phyloP scores from a whole-genome alignment of 345 rosid species.

The Salix udensis region DNA sequence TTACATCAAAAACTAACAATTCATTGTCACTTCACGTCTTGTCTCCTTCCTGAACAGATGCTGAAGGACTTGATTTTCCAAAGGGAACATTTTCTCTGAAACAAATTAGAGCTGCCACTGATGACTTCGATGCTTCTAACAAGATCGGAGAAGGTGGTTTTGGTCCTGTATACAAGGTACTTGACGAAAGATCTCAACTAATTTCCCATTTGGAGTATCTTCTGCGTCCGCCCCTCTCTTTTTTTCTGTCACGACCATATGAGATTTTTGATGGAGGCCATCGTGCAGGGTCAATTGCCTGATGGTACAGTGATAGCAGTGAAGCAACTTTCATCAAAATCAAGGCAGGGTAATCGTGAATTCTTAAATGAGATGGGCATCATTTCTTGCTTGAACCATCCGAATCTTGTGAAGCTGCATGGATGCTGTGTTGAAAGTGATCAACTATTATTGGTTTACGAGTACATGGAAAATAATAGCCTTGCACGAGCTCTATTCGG shows the following conservation, averaged over 20 bases:
- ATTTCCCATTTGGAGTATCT: background rate
- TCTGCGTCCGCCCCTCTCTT: too few species aligned
- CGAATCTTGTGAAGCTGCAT: slow-evolving; percentile 52
- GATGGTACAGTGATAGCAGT: slow-evolving; percentile 58
- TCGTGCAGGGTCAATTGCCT: slow-evolving; percentile 39
- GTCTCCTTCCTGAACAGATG: slow-evolving; percentile 24
- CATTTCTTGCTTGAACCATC: slow-evolving; percentile 59
- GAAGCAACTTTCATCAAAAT: slow-evolving; percentile 48
- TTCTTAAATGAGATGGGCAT: slow-evolving; percentile 56
- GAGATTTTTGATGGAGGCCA: background rate
- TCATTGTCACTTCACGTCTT: background rate
- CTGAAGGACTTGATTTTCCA: slow-evolving; percentile 38
- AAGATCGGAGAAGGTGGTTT: slow-evolving; percentile 76
- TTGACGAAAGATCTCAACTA: background rate
- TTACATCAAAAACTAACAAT: background rate
- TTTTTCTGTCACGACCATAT: background rate
- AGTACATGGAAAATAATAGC: slow-evolving; percentile 57
- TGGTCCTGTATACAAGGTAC: slow-evolving; percentile 64
- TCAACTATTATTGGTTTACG: slow-evolving; percentile 50
- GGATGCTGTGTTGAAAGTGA: slow-evolving; percentile 56
- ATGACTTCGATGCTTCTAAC: slow-evolving; percentile 45
- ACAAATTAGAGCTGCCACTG: slow-evolving; percentile 50
- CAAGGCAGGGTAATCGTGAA: slow-evolving; percentile 59
- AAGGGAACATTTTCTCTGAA: slow-evolving; percentile 43
- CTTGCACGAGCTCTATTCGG: slow-evolving; percentile 48